Base-by-base conservation (phyloP, 23 red algal genomes). In the Agarophyton chilense region DNA sequence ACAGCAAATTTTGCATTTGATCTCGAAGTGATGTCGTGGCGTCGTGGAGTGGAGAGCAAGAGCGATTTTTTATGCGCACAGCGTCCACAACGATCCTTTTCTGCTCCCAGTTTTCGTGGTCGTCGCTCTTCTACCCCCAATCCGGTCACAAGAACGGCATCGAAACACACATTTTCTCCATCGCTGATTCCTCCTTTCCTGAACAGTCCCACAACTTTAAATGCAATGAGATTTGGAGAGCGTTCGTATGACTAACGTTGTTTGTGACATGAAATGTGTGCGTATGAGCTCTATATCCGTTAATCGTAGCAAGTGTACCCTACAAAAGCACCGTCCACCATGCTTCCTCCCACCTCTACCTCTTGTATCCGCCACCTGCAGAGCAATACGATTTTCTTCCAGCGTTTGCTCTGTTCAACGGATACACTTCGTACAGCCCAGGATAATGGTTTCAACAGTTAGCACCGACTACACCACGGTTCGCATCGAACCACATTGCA, bases 201-300 rank as follows among this genome's bases (percentile, higher is more conserved):
- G 35, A 65, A 35, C 60, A 33, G 26, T 65, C 25, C 4, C 35
- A 25, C 29, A 33, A 33, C 31, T 36, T 14, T 36, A 36, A 65
- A 35, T 65, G 60, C 32, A 35, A 65, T 65, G 60, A 65, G 31
- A 26, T 65, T 65, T 38, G 60, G 60, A 65, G 60, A 65, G 68
- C 24, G 68, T 74, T 74, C 41, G 11, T 14, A 46, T 74, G 68
- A 21, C 38, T 4, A 74, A 74, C 13, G 19, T 74, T 26, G 29
- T 49, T 26, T 26, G 24, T 49, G 68, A 74, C 68, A 74, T 74
- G 68, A 74, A 74, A 74, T 43, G 21, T 49, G 18, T 74, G 68
- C 68, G 43, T 4, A 10, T 49, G 68, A 74, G 68, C 38, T 14
- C 68, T 18, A 74, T 74, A 49, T 5, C 39, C 38, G 68, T 49